Conservation (phyloP, 257 asterid genomes). For the Rhazya stricta region DNA sequence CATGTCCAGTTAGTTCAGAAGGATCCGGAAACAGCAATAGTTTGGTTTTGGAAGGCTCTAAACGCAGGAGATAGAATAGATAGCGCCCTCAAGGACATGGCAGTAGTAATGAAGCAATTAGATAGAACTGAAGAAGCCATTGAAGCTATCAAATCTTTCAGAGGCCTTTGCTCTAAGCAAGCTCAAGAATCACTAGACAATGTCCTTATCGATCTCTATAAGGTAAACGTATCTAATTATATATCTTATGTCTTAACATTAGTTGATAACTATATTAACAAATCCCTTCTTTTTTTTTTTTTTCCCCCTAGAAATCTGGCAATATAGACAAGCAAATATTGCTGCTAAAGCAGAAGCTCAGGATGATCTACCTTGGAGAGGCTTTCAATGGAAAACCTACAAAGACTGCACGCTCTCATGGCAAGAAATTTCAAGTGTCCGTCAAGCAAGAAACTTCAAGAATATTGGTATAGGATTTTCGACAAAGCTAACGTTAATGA, state of each 20-base stretch:
- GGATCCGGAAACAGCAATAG: constrained; percentile 58
- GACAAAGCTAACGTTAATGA: not conserved
- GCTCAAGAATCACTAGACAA: constrained; percentile 78
- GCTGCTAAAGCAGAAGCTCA: constrained; percentile 72
- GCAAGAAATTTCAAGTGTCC: constrained; percentile 88
- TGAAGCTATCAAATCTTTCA: constrained; percentile 58
- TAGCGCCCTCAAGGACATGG: constrained; percentile 86
- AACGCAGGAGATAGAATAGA: constrained; percentile 67
- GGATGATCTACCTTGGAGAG: constrained; percentile 61
- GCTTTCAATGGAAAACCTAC: constrained; percentile 85
- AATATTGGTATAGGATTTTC: constrained; percentile 39
- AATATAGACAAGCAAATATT: constrained; percentile 69
- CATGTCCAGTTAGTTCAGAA: constrained; percentile 50
- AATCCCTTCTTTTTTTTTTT: not conserved
- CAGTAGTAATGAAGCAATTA: constrained; percentile 75
- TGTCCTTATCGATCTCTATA: constrained; percentile 72
- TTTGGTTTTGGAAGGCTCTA: constrained; percentile 81
- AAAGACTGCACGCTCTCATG: constrained; percentile 86
- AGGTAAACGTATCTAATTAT: too few species aligned
- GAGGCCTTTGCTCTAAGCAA: constrained; percentile 50
- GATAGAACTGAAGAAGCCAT: constrained; percentile 67
- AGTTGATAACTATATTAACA: too few species aligned
- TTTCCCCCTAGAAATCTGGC: constrained; percentile 59
- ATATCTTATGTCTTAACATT: too few species aligned
- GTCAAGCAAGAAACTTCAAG: constrained; percentile 68